Percentiles rank a stretch among this genome's conserved stretches.
Conservation (phyloP, 768 basidiomycete species). For the Russula compacta region DNA sequence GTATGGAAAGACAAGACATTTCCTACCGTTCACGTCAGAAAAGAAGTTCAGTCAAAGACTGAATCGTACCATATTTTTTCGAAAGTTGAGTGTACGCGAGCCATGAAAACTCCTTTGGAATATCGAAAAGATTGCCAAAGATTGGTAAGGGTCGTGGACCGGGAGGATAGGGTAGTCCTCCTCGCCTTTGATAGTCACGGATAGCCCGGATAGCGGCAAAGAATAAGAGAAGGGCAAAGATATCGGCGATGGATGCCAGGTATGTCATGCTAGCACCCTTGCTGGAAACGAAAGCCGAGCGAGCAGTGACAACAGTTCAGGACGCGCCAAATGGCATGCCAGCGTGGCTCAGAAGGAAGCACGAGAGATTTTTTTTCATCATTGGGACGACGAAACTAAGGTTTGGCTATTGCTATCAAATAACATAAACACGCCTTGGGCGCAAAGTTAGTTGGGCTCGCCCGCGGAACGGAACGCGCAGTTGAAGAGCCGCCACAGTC, state of each 20-base stretch:
- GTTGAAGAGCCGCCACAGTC: too few relatives aligned
- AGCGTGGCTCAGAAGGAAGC: too few relatives aligned
- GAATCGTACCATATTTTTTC: background rate
- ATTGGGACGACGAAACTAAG: too few relatives aligned
- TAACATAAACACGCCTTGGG: too few relatives aligned
- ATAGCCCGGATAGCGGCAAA: background rate
- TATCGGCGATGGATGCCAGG: background rate
- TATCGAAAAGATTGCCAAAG: background rate
- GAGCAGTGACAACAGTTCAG: too few relatives aligned
- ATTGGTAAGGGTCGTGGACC: constrained; percentile 5
- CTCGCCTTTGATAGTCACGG: background rate
- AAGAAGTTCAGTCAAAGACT: background rate
- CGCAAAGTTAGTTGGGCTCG: too few relatives aligned
- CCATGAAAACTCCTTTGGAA: constrained; percentile 2
- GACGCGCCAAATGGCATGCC: too few relatives aligned
- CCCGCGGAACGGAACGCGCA: too few relatives aligned
- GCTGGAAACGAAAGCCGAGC: background rate
- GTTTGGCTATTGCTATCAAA: too few relatives aligned
- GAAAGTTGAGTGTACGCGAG: background rate
- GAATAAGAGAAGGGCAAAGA: background rate
- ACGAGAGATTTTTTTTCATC: too few relatives aligned
- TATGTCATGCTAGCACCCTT: background rate
- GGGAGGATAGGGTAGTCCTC: background rate
- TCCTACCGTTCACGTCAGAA: background rate
- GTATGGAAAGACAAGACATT: constrained; percentile 23